A percentile compares a stretch with the other conserved stretches of the same genome.
phyloP scores from a whole-genome alignment of 129 eudicot genomes.

The Oenanthe sinensis region DNA sequence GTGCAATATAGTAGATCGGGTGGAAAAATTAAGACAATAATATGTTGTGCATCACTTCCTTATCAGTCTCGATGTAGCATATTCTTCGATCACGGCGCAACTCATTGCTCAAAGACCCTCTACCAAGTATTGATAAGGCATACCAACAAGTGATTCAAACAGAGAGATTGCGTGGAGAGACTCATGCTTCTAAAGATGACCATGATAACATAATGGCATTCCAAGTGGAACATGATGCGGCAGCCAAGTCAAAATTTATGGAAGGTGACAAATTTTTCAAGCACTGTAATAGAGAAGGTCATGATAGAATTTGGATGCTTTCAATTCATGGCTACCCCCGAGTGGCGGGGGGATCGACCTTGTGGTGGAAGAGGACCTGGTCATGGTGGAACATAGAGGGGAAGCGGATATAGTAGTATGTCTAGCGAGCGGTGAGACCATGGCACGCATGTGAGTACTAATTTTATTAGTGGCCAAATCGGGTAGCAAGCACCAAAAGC shows the following conservation, averaged over 20 bases:
- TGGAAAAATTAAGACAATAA: neutral
- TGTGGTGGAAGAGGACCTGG: neutral
- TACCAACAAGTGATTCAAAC: neutral
- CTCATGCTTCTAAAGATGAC: neutral
- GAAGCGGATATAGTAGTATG: neutral
- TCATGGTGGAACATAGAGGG: neutral
- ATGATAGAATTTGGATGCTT: neutral
- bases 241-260: no score
- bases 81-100: neutral
- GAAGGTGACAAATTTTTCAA: neutral
- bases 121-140: neutral
- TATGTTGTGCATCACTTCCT: neutral
- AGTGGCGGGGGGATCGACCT: conserved; percentile 1
- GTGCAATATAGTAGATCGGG: neutral
- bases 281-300: neutral
- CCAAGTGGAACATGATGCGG: neutral
- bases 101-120: neutral
- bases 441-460: no score
- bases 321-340: neutral
- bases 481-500: no score
- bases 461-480: no score
- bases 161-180: neutral
- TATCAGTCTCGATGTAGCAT: neutral
- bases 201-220: neutral
- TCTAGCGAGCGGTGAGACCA: no score